Conservation (phyloP, 208 protist species). For the Leishmania aethiopica region DNA sequence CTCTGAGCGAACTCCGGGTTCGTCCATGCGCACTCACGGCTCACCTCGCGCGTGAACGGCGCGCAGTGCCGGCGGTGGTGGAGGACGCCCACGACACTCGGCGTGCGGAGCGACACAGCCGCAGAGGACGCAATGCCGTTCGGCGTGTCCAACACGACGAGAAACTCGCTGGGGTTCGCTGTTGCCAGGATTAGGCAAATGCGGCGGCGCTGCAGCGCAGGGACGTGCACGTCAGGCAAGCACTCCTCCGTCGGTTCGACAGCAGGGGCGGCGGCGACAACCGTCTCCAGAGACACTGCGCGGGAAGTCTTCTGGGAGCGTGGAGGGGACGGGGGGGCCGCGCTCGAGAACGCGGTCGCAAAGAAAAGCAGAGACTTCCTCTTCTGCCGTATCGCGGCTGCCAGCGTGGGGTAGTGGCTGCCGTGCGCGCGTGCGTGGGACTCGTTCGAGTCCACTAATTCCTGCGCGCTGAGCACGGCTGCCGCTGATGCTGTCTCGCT, state of each 20-base stretch:
- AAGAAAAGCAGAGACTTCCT: too few species aligned
- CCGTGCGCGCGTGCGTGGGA: not conserved
- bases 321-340: not conserved
- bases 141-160: conserved; percentile 28
- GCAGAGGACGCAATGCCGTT: not conserved
- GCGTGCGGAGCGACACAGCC: not conserved
- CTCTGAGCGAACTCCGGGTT: conserved; percentile 26
- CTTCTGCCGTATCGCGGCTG: not conserved
- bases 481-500: not conserved
- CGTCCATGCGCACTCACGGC: conserved; percentile 37
- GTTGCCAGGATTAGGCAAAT: conserved; percentile 18
- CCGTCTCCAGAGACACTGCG: not conserved
- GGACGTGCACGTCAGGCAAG: not conserved
- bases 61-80: conserved; percentile 37
- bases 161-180: conserved; percentile 1
- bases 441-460: not conserved
- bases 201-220: conserved; percentile 14
- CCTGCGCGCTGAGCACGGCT: not conserved
- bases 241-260: not conserved
- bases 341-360: not conserved
- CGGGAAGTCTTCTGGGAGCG: too few species aligned
- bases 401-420: not conserved
- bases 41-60: conserved; percentile 10
- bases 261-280: not conserved
- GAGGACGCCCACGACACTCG: conserved; percentile 21